Evolutionary conservation across 345 rosid species (phyloP).

Genomic region (Linum tenue): DNA sequence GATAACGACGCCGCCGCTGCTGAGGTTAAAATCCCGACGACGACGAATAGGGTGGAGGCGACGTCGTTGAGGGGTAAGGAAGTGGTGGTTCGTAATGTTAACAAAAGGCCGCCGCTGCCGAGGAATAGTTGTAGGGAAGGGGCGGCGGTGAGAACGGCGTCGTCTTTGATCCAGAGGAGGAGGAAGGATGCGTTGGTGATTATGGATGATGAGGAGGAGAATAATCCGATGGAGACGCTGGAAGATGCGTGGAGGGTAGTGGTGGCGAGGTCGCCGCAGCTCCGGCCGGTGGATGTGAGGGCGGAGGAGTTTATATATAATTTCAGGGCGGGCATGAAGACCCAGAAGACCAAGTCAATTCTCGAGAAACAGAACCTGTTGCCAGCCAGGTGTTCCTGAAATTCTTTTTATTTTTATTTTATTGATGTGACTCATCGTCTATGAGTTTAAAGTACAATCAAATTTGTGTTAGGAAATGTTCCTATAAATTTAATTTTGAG

Average conservation of each 20-base stretch:
- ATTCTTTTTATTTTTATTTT: too few species aligned
- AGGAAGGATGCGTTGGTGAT: neutral
- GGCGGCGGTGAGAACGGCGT: neutral
- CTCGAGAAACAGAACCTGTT: constrained; percentile 30
- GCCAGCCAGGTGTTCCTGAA: constrained; percentile 48
- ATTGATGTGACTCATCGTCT: too few species aligned
- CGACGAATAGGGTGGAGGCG: constrained; percentile 9
- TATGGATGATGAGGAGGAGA: constrained; percentile 7
- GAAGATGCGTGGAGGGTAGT: constrained; percentile 80
- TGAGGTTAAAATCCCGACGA: constrained; percentile 23
- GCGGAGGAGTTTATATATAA: constrained; percentile 75
- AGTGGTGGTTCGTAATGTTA: constrained; percentile 1
- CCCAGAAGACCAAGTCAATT: constrained; percentile 51
- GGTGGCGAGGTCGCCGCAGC: constrained; percentile 65
- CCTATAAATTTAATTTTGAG: too few species aligned
- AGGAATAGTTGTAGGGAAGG: neutral
- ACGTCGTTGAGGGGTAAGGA: constrained; percentile 23
- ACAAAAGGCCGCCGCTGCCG: neutral
- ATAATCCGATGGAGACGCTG: constrained; percentile 23
- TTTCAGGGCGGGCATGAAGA: constrained; percentile 51
- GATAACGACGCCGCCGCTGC: neutral
- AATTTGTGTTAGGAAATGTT: too few species aligned
- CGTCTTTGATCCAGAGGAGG: neutral
- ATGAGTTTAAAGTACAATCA: too few species aligned
- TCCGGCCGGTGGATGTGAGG: constrained; percentile 62